phyloP scores from a whole-genome alignment of 208 protist genomes.

The Leishmania amazonensis region DNA sequence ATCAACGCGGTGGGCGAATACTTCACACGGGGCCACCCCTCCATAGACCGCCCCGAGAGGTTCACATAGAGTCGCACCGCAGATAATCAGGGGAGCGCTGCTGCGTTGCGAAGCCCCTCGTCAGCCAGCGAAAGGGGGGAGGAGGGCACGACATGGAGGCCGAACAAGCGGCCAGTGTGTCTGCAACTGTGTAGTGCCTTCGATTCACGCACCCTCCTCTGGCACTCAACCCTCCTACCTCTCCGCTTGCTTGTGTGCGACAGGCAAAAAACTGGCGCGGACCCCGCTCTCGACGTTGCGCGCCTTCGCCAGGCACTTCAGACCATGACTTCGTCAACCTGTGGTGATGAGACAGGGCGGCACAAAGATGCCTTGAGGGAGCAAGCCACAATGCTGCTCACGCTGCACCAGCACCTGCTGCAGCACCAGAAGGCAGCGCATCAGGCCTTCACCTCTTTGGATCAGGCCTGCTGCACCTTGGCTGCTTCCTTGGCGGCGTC shows the following conservation, averaged over 20 bases:
- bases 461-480: constrained; percentile 14
- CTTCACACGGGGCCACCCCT: not conserved
- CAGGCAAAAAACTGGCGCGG: not conserved
- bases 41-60: not conserved
- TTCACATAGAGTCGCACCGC: not conserved
- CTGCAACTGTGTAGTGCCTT: not conserved
- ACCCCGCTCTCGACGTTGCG: not conserved
- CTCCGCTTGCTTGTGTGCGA: not conserved
- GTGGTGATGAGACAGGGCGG: not conserved
- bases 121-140: not conserved
- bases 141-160: not conserved
- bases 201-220: not conserved
- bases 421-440: constrained; percentile 24
- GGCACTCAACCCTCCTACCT: too few relatives aligned
- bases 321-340: not conserved
- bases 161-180: not conserved
- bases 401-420: constrained; percentile 19
- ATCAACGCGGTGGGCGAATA: not conserved
- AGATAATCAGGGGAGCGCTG: not conserved
- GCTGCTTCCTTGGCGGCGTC: constrained; percentile 6
- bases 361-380: not conserved
- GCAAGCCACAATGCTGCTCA: constrained; percentile 7
- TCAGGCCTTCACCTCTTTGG: constrained; percentile 25
- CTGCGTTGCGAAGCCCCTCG: not conserved
- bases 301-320: not conserved